A percentile compares a stretch with the other conserved stretches of the same genome.
Conservation (phyloP, 73 alveolate genomes). For the Paraurostyla sp. region DNA sequence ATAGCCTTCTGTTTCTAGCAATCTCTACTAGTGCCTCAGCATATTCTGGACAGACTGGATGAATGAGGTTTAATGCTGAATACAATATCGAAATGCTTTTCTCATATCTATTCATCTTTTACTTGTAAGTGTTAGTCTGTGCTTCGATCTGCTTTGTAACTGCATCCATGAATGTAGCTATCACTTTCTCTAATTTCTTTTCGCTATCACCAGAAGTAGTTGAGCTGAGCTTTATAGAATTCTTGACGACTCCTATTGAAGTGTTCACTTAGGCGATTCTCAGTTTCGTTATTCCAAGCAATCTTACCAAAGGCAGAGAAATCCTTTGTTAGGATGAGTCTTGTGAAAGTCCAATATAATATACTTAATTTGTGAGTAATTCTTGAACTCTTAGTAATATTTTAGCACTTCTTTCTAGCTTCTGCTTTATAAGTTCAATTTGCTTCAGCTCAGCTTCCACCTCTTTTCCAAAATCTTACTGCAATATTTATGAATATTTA, state of each 20-base stretch:
- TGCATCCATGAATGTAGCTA: conserved; percentile 67
- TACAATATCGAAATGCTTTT: conserved; percentile 85
- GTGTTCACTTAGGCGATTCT: conserved; percentile 73
- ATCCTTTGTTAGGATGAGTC: conserved; percentile 4
- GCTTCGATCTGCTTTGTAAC: conserved; percentile 77
- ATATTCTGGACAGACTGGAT: conserved; percentile 84
- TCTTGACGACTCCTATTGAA: conserved; percentile 59
- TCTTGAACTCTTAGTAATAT: conserved; percentile 72
- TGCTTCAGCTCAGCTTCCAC: conserved; percentile 45
- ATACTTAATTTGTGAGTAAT: conserved; percentile 58
- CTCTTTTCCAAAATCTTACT: conserved; percentile 36
- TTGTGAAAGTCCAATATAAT: conserved; percentile 18
- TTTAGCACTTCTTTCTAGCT: conserved; percentile 66
- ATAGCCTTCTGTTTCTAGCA: conserved; percentile 87
- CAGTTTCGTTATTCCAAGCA: conserved; percentile 73
- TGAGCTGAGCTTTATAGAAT: conserved; percentile 36
- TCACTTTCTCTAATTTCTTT: conserved; percentile 56
- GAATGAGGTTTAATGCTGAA: conserved; percentile 87
- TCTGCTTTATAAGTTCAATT: conserved; percentile 8
- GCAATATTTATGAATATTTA: not conserved
- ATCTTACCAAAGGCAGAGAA: conserved; percentile 69
- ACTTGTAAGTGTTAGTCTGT: conserved; percentile 68
- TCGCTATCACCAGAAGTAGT: conserved; percentile 36
- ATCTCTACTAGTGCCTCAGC: conserved; percentile 86
- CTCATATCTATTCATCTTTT: conserved; percentile 89